Evolutionary conservation across 208 protist species (phyloP), one percentile per base, ranked within the genome.

Genomic region (Trichomonas vaginalis): DNA sequence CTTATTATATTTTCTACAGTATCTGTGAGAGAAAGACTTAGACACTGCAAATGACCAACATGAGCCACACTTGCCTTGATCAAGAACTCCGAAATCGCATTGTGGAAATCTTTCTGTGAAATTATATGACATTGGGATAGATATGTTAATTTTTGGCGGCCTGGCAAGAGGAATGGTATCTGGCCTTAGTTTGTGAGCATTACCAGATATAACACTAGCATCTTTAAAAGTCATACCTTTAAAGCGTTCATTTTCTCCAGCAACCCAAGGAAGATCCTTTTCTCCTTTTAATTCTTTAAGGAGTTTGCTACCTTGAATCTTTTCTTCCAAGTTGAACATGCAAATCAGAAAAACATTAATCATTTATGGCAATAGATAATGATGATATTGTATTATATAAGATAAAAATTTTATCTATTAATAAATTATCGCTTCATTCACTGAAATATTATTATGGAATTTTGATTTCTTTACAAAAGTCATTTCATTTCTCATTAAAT

Each of bases 1-100:
- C 15, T 90, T 95, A n/a, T 96, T 47, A 39, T 86, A 47, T 61
- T 95, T 70, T 40, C 56, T 96, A 35, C 96, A 96, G 27, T 47
- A 88, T 42, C 96, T 56, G 39, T 96, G 88, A 42, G 45, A 80
- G 12, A 96, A 96, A 15, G 96, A 27, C 35, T 96, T 95, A 49
- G 95, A 21, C 27, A 96, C 51, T 42, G 95, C 90, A 82, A 96
- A 96, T 27, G 96, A 95, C 96, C 96, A 96, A 80, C 96, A 96
- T 23, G 96, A 97, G 48, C 96, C 96, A n/a, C 96, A 96, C 48
- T 96, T 80, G 6, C 96, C 95, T 95, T 96, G 96, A 51, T 96
- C 96, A 3, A 96, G 96, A 70, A 95, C 56, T 42, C 62, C 88
- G 23, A 96, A 87, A 82, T 88, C 82, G 45, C 96, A 96, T 80